Conservation (phyloP, 2,329 filamentous ascomycete species). For the Stagonosporopsis tanaceti region DNA sequence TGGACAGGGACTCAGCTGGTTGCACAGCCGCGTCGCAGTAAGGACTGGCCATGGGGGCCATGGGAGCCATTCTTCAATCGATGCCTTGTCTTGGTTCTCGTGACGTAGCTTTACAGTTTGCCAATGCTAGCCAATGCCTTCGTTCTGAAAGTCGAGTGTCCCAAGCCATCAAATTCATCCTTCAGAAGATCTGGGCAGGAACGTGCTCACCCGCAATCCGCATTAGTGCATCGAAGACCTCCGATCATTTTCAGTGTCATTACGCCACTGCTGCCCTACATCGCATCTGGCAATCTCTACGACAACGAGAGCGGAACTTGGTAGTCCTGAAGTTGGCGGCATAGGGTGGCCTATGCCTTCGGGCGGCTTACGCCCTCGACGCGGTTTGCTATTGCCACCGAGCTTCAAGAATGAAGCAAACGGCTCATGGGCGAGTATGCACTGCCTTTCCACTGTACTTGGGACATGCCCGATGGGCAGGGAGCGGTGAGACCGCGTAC, state of each 20-base stretch:
- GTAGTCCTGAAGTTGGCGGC: conserved; percentile 12
- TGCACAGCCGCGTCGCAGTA: conserved; percentile 35
- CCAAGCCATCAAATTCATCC: conserved; percentile 12
- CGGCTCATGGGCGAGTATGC: conserved; percentile 6
- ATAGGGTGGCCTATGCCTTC: too few relatives aligned
- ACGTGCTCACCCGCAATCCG: conserved; percentile 24
- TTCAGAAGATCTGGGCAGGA: conserved; percentile 22
- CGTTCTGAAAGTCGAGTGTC: conserved; percentile 3
- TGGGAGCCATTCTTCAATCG: conserved; percentile 18
- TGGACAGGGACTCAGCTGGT: conserved; percentile 32
- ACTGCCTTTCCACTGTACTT: background rate
- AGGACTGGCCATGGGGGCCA: conserved; percentile 23
- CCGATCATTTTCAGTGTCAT: conserved; percentile 8
- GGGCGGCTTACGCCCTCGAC: conserved; percentile 4
- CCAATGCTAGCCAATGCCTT: conserved; percentile 4
- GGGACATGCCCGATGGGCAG: conserved; percentile 7
- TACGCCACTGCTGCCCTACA: conserved; percentile 2
- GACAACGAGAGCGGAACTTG: conserved; percentile 1
- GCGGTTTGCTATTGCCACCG: conserved; percentile 11
- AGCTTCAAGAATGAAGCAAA: conserved; percentile 12
- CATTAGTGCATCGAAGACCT: conserved; percentile 23
- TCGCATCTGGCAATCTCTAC: conserved; percentile 16
- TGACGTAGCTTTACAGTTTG: conserved; percentile 37
- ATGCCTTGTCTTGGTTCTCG: conserved; percentile 19
- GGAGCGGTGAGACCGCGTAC: conserved; percentile 10